These are phyloP conservation scores for Helotiales sp. DNA, from an alignment of 2,329 filamentous ascomycete species.

Conservation along the genomic window DNA sequence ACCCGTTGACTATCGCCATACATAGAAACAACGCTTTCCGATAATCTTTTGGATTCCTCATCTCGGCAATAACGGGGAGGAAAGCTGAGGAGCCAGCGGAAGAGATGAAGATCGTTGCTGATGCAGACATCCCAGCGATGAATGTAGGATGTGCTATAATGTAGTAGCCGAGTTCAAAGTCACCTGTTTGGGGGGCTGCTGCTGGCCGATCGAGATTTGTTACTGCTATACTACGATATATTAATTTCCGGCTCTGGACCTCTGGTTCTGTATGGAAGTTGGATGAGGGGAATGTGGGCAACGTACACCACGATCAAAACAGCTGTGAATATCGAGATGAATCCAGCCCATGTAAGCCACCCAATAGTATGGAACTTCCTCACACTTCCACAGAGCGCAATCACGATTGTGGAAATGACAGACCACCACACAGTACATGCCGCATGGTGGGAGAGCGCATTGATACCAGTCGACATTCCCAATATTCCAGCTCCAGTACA, in stretches of 20 bases:
- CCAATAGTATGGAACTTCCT: slow-evolving; percentile 59
- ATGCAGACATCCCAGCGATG: slow-evolving; percentile 50
- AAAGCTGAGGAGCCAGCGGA: slow-evolving; percentile 58
- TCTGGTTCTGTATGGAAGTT: too few relatives aligned
- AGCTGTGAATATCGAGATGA: slow-evolving; percentile 41
- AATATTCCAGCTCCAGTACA: slow-evolving; percentile 56
- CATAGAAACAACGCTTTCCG: slow-evolving; percentile 55
- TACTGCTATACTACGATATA: too few relatives aligned
- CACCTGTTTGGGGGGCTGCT: slow-evolving; percentile 56
- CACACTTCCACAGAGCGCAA: slow-evolving; percentile 49
- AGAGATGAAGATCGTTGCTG: slow-evolving; percentile 58
- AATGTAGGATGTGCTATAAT: slow-evolving; percentile 56
- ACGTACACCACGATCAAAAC: not conserved
- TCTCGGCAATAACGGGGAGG: slow-evolving; percentile 63
- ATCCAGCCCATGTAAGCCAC: slow-evolving; percentile 61
- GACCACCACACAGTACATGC: slow-evolving; percentile 58
- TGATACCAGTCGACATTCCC: slow-evolving; percentile 56
- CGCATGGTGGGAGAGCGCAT: slow-evolving; percentile 56
- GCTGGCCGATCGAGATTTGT: slow-evolving; percentile 57
- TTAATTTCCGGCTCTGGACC: too few relatives aligned
- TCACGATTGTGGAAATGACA: slow-evolving; percentile 49
- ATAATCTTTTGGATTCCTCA: slow-evolving; percentile 59
- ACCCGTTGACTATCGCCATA: slow-evolving; percentile 54
- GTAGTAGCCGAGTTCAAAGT: slow-evolving; percentile 59
- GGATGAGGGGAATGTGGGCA: not conserved